phyloP scores from a whole-genome alignment of 306 rosid species.

The Vachellia pachyceras region DNA sequence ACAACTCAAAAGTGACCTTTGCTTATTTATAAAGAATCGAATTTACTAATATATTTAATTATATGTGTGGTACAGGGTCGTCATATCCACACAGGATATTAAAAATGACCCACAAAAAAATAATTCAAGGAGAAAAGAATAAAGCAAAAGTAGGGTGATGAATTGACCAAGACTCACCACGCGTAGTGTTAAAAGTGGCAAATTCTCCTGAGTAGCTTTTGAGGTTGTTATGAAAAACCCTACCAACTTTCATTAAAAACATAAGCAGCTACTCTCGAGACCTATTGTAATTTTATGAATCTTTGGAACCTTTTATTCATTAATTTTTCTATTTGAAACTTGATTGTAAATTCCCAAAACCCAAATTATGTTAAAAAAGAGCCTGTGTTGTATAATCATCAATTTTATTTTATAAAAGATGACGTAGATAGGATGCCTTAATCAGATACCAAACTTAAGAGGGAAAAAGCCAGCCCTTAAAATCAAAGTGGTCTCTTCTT shows the following conservation, averaged over 20 bases:
- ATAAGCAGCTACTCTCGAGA: no score
- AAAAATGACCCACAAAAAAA: background rate
- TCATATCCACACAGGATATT: background rate
- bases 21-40: background rate
- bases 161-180: background rate
- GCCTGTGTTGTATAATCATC: background rate
- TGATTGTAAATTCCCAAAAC: no score
- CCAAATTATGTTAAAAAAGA: background rate
- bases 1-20: constrained; percentile 4
- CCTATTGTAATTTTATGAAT: no score
- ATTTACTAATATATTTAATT: background rate
- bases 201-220: no score
- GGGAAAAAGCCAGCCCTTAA: constrained; percentile 33
- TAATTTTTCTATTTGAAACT: no score
- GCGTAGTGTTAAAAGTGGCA: constrained; percentile 39
- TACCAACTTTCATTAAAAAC: no score
- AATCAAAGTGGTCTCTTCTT: background rate
- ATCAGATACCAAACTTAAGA: constrained; percentile 44
- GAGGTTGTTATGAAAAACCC: no score
- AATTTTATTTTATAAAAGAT: background rate
- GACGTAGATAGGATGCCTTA: background rate
- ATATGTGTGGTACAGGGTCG: background rate
- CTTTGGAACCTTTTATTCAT: no score
- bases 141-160: constrained; percentile 10
- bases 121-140: background rate